Base-by-base conservation (phyloP, 805 yeast species). In the Candida ulmi region DNA sequence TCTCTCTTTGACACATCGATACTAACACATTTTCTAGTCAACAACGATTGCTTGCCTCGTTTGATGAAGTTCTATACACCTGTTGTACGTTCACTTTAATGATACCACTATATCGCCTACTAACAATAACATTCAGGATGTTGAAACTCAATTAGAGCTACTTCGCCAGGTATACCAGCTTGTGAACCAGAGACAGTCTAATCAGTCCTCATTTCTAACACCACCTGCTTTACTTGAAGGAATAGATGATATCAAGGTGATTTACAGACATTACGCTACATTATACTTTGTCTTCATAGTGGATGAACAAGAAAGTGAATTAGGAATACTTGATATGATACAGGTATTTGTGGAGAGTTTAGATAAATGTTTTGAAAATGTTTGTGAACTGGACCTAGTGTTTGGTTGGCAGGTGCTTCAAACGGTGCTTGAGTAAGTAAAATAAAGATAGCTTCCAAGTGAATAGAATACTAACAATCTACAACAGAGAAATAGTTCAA, bases 371-470 rank as follows among this genome's bases (percentile, higher is more conserved):
- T 93, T 93, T 63, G 81, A 80, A 45, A 90, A 88, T 54, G 99
- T 93, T 7, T 90, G 96, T 60, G 99, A 93, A 58, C 70, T 93
- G 50, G 99, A 93, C 63, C 70, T 93, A 46, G 96, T 93, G n/a
- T 91, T 90, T 65, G 97, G 97, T 15, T 93, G 99, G 98, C 97
- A 93, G 62, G 95, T 88, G 5, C 66, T 91, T 25, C 95, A 91
- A 58, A 83, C 95, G 2, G 96, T 91, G 2, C 61, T 90, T 36
- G 93, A 83, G 53, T 51, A 38, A 32, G 55, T 49, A 28, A 28
- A 9, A 23, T 37, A 11, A 13, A 5, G 3, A 15, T n/a, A 15
- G 18, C 9, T 28, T 28, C 18, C 11, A 28, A 6, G 5, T 16
- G 9, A 31, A 28, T 31, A 8, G 19, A 8, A 3, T 33, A 40